Evolutionary conservation across 1,284 basidiomycete genomes (phyloP).

Genomic region (Anthracocystis panici-leucophaei): DNA sequence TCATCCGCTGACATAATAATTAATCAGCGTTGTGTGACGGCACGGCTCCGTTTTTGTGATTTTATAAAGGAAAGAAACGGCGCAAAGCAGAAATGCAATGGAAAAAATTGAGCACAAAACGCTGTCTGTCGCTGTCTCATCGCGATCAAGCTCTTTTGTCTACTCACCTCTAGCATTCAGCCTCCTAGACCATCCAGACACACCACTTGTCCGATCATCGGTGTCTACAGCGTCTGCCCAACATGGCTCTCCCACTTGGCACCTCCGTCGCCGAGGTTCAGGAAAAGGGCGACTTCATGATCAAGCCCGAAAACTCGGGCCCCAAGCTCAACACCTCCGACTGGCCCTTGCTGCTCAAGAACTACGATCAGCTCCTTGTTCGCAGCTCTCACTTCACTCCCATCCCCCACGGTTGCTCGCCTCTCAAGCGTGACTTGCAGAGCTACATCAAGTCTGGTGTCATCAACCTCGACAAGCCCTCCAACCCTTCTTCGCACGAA

Average conservation of each 20-base stretch:
- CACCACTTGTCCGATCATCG: not conserved
- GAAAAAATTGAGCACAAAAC: not conserved
- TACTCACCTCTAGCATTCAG: not conserved
- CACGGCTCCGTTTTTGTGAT: constrained; percentile 12
- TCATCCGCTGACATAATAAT: not conserved
- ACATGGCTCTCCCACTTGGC: constrained; percentile 52
- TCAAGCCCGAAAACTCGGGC: constrained; percentile 71
- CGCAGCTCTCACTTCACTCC: constrained; percentile 98
- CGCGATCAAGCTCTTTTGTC: constrained; percentile 18
- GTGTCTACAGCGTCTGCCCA: constrained; percentile 3
- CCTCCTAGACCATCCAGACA: not conserved
- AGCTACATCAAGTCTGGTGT: constrained; percentile 97
- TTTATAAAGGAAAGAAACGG: constrained; percentile 8
- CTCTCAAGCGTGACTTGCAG: constrained; percentile 90
- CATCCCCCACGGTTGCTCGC: constrained; percentile 89
- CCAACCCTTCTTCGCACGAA: constrained; percentile 99
- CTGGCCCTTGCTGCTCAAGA: constrained; percentile 98
- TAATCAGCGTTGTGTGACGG: not conserved
- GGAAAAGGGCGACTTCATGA: constrained; percentile 68
- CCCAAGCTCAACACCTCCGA: constrained; percentile 82
- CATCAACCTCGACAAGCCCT: constrained; percentile 99
- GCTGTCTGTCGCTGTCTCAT: constrained; percentile 4
- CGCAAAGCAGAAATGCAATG: constrained; percentile 23
- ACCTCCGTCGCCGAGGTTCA: constrained; percentile 55
- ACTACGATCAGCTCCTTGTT: constrained; percentile 84